Evolutionary conservation across 164 flowering plant genomes (phyloP), one percentile per base, ranked within the genome.

Genomic region (Tetracentron sinense): DNA sequence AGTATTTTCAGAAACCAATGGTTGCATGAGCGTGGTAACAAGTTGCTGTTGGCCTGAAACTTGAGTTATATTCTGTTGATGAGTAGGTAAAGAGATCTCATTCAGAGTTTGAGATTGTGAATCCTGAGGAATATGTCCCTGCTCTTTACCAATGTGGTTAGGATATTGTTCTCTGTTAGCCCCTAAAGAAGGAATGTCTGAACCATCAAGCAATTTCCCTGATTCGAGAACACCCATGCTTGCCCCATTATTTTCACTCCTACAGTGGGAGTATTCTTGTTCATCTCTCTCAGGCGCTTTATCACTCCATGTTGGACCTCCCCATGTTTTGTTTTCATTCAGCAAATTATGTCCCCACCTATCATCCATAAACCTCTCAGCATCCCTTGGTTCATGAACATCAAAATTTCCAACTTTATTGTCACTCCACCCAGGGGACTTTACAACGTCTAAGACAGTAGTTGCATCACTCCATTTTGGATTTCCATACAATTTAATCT

Each of bases 161-260:
- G 35, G 61, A 61, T 54, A 54, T 21, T 54, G 60, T 38, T 60
- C 50, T 19, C 23, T 57, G 51, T 29, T 62, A 50, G 21, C 53
- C 49, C 48, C 69, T 23, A 44, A 38, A 58, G 65, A 26, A 38
- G 52, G 28, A 51, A n/a, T 47, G 21, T 35, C 56, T 17, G 54
- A 21, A 10, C 16, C 56, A 46, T 64, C 70, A 55, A 65, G 66
- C 66, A 68, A 68, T 53, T 70, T 70, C n/a, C 61, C 74, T 28
- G 54, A 27, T 53, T 72, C 70, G 26, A 69, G 54, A 62, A 56
- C 26, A 38, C 54, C 38, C 23, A 47, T 55, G 52, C 26, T 46
- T 42, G 61, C 60, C 64, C 65, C 66, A 38, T 48, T 30, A 59
- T 54, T 72, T 33, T 64, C 69, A 14, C 29, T 42, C 48, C 63